Evolutionary conservation across 208 protist genomes (phyloP), one percentile per base, ranked within the genome.

Genomic region (Acanthamoeba castellanii): DNA sequence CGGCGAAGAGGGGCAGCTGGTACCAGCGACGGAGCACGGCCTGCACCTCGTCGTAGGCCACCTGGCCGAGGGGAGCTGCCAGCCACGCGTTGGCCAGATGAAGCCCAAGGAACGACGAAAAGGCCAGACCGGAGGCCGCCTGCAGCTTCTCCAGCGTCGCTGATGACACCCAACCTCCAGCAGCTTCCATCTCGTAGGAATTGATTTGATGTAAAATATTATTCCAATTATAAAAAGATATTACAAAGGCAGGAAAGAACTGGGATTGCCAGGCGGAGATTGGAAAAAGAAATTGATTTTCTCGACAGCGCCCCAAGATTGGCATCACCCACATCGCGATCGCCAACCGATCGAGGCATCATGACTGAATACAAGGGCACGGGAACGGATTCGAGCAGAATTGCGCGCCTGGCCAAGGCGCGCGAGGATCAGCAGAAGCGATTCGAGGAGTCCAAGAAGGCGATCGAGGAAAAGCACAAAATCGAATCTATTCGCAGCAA

Each of bases 361-460:
- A 95, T 95, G 95, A 94, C 95, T 22, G 92, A 95, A 32, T 96
- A 95, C 78, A 96, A 96, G 82, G 95, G 95, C 52, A 70, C 78
- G 27, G 37, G 52, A 32, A 55, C 57, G 30, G 95, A 96, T 88
- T 52, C 66, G 18, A 89, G 34, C 37, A 55, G 95, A 27, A 97
- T 97, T 34, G 32, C 61, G 18, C 91, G 93, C 30, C n/a, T 97
- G 11, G 96, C 95, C 22, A 96, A 96, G 64, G 50, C 97, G 42
- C 91, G 96, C 27, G 95, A 96, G 34, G 93, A 91, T 45, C 84
- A 92, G 59, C 45, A 81, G n/a, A 94, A 96, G 34, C 61, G 93
- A 27, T 50, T 95, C 11, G 95, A 97, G 66, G 90, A 32, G 94
- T 84, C 45, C 81, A 95, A 42, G 82, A 96, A 92, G 76, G 52